phyloP scores from a whole-genome alignment of 805 yeast species.

The Candida hispaniensis region DNA sequence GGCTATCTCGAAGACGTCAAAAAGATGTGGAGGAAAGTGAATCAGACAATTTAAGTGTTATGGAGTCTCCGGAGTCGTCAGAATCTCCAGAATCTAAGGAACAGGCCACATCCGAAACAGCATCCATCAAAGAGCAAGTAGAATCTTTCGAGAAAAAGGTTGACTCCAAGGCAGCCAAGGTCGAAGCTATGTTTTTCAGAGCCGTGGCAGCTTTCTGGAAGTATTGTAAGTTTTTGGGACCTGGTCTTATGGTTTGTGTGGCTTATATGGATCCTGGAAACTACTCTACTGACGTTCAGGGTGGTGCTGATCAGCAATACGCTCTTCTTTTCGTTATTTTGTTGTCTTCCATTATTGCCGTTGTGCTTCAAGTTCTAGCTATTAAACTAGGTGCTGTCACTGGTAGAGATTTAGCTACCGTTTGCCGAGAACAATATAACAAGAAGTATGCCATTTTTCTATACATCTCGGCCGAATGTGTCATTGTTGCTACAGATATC shows the following conservation, averaged over 20 bases:
- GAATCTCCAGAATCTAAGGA: slow-evolving; percentile 4
- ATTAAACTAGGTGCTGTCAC: slow-evolving; percentile 90
- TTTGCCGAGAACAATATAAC: slow-evolving; percentile 68
- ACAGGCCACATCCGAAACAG: slow-evolving; percentile 3
- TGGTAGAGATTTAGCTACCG: slow-evolving; percentile 82
- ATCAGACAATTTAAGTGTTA: no score
- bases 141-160: slow-evolving; percentile 2
- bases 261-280: slow-evolving; percentile 98
- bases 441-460: slow-evolving; percentile 38
- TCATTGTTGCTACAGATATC: slow-evolving; percentile 89
- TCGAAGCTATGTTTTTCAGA: no score
- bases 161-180: slow-evolving; percentile 2
- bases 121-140: slow-evolving; percentile 8
- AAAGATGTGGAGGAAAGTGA: no score
- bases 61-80: no score
- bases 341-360: slow-evolving; percentile 75
- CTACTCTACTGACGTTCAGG: slow-evolving; percentile 88
- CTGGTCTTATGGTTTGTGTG: slow-evolving; percentile 89
- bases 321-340: slow-evolving; percentile 68
- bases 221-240: slow-evolving; percentile 69
- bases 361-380: slow-evolving; percentile 72
- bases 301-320: slow-evolving; percentile 80
- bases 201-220: slow-evolving; percentile 23
- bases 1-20: no score
- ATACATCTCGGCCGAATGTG: slow-evolving; percentile 74